Evolutionary conservation across 192 early-diverging fungal species (phyloP), one percentile per base, ranked within the genome.

Genomic region (Linnemannia elongata): DNA sequence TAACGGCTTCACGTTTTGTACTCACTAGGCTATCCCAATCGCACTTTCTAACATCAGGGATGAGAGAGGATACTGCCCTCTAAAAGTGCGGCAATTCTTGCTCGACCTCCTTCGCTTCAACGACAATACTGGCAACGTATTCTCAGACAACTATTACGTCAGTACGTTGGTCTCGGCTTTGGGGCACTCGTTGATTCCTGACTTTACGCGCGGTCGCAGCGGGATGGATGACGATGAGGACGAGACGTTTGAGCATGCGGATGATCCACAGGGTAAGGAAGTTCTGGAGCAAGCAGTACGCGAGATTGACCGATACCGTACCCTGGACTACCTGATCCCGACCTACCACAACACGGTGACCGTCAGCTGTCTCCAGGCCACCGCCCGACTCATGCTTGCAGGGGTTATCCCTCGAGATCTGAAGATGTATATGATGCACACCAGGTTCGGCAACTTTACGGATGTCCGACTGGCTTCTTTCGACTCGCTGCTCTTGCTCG

Each of bases 51-150:
- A 93, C 35, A 90, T 94, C 57, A 89, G 97, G 49, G 92, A 96
- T 75, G 76, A 89, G 12, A 81, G 92, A 74, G 94, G 93, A 33
- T 88, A 93, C 60, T 91, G 94, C 2, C 96, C 95, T 10, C 66
- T 88, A 24, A 89, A 90, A 12, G 92, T 94, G 7, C 92, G 96
- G 1, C 80, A 91, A 13, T 90, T 97, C 39, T 76, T 99, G 42
- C 76, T 97, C 72, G 92, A 94, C 39, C 88, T 97, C n/a, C 89
- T 99, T 72, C 89, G 93, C 55, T 97, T 94, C 88, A 99, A 99
- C 88, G 97, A 99, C 88, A 99, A 99, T 81, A 94, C 95, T 66
- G 94, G 94, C 69, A 99, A 98, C 83, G 87, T 90, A 89, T 97
- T 93, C 63, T 94, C 96, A 2, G 97, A 98, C 75, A 91, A 92